Conservation (phyloP, 2,329 filamentous ascomycete species). For the Mollisiaceae sp. region DNA sequence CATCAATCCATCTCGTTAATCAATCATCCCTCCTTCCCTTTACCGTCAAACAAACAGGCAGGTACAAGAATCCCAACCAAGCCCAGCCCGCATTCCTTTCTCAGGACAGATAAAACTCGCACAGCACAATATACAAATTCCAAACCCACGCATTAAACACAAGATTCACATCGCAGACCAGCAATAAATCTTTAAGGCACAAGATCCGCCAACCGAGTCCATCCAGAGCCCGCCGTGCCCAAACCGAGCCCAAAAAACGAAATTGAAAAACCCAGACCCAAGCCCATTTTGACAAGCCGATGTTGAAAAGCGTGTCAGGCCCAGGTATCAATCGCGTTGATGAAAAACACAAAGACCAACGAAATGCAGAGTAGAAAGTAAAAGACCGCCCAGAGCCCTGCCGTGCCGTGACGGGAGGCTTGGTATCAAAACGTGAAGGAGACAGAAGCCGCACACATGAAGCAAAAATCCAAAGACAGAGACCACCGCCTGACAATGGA, state of each 20-base stretch:
- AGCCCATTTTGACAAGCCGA: slow-evolving; percentile 2
- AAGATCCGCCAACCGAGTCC: neutral
- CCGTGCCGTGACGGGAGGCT: neutral
- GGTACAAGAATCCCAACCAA: too few relatives aligned
- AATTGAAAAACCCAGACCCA: neutral
- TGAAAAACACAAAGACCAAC: neutral
- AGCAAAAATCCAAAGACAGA: too few relatives aligned
- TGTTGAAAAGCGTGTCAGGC: neutral
- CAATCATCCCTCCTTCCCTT: neutral
- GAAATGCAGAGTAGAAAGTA: neutral
- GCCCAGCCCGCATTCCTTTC: too few relatives aligned
- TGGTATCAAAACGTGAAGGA: neutral
- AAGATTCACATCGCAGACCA: neutral
- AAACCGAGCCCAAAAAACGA: neutral
- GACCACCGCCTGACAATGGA: neutral
- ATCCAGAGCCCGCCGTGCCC: neutral
- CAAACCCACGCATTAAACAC: too few relatives aligned
- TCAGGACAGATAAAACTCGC: neutral
- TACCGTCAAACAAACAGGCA: neutral
- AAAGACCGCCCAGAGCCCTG: neutral
- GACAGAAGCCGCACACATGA: too few relatives aligned
- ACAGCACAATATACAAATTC: neutral
- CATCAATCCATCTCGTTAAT: too few relatives aligned
- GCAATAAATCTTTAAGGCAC: neutral
- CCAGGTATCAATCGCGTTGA: too few relatives aligned